Evolutionary conservation across 2,329 filamentous ascomycete genomes (phyloP), one percentile per base, ranked within the genome.

Genomic region (Phymatotrichopsis omnivora): DNA sequence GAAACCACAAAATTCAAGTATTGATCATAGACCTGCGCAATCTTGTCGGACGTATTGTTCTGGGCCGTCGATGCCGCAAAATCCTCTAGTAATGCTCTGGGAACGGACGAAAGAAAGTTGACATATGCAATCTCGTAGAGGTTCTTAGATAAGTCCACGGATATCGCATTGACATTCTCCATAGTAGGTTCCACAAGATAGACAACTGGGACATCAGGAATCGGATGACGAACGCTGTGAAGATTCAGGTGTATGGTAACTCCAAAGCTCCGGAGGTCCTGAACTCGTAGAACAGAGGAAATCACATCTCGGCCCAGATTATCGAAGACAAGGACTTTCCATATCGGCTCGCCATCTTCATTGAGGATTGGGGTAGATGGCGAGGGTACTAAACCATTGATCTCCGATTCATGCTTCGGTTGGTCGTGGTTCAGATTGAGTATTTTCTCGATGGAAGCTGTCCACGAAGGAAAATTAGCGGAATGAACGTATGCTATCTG

Each of bases 271-370:
- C 93, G 75, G 61, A 98, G 69, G 66, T 98, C 91, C 61, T 86
- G 94, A 53, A 98, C 91, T 48, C 87, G 76, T 54, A 98, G 71
- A 2, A 98, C 87, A 60, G 87, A 95, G 68, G 86, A 95, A 60
- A 98, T 95, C 48, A 98, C 84, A 74, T 96, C 87, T 63, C 87
- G 75, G 36, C 89, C 91, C 57, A 81, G 67, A 57, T 89, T 82
- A 65, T 98, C 93, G 62, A 98, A 96, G 7, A 98, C 85, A 41
- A 98, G 70, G 5, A 96, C 84, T 65, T 96, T 96, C 89, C 89
- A 96, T 67, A 95, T 87, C 1, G 89, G 87, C 60, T 93, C 85
- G 53, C 87, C 86, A 58, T 93, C 81, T 35, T 84, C 74, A 57
- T 86, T 86, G 51, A 94, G 69, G 42, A 95, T 82, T 12, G 85